Base-by-base conservation (phyloP, 345 rosid genomes). In the Gossypium raimondii region DNA sequence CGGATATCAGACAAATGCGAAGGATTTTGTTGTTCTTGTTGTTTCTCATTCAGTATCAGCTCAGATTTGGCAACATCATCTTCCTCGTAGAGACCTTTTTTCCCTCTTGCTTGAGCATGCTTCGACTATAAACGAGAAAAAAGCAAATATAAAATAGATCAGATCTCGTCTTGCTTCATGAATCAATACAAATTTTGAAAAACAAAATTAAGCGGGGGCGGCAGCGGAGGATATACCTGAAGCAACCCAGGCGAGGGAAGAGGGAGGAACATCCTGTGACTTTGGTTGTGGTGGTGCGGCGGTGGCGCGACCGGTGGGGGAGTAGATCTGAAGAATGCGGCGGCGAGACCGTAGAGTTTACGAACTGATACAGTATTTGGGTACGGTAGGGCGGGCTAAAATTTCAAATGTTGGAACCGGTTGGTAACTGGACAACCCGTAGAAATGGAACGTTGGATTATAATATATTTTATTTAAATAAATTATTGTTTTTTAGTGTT, bases 71-170 rank as follows among this genome's bases (percentile, higher is more conserved):
- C 86, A 77, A 87, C 82, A 81, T 88, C 93, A 69, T 90, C 6
- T 84, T 90, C 98, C 76, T 90, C 96, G 77, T 78, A 78, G 14
- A 83, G 81, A 74, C 85, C 92, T 71, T 87, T 96, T 84, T 78
- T 88, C 41, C 87, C 90, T 72, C 86, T 79, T 57, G 81, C 87
- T 79, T 87, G 94, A 53, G 79, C 81, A 61, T 88, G 82, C 80
- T 96, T 92, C 75, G 87, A 75, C 86, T 90, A 69, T 62, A 58
- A 18, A 61, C 41, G 69, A 62, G 74, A 57, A 25, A 75, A 73
- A 70, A 20, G 44, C 17, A 45, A 45, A 45, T 45, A 10, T 11
- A 45, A 9, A 45, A 8, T 11, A 76, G 7, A 73, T 72, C 14
- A 73, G 43, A 50, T 67, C 69, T 43, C 59, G 44, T 64, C 53